These are phyloP conservation scores for Rosa chinensis DNA, from an alignment of 306 rosid genomes.

Conservation along the genomic window DNA sequence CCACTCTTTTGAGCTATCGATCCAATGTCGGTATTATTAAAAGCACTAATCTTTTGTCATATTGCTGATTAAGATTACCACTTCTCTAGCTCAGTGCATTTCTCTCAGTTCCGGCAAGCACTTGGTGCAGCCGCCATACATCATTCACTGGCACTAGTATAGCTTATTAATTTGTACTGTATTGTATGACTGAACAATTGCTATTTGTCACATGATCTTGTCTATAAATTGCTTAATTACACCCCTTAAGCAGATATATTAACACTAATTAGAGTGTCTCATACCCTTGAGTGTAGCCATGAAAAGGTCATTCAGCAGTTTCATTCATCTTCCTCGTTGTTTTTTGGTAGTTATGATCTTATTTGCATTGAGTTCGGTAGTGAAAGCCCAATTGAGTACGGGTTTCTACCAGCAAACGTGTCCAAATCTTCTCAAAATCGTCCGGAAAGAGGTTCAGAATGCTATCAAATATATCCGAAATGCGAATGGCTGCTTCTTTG, in stretches of 20 bases:
- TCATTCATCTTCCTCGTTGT: background rate
- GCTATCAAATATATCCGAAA: conserved; percentile 65
- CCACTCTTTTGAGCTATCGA: background rate
- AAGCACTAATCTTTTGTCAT: background rate
- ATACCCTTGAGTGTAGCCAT: background rate
- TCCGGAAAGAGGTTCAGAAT: conserved; percentile 51
- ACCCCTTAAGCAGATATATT: background rate
- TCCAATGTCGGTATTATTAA: background rate
- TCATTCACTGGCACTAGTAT: conserved; percentile 10
- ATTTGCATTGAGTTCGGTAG: conserved; percentile 41
- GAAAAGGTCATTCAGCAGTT: conserved; percentile 3
- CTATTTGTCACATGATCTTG: background rate
- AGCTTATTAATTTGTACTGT: background rate
- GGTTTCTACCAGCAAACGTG: conserved; percentile 67
- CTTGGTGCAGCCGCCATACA: conserved; percentile 23
- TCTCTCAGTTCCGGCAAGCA: conserved; percentile 4
- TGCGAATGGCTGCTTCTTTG: conserved; percentile 87
- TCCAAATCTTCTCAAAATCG: conserved; percentile 52
- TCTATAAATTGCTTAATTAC: conserved; percentile 6
- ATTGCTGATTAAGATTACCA: conserved; percentile 15
- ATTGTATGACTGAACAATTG: background rate
- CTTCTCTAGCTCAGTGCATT: conserved; percentile 1
- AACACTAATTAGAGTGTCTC: background rate
- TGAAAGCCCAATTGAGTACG: conserved; percentile 51
- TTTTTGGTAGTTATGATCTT: conserved; percentile 26